Evolutionary conservation across 2,329 filamentous ascomycete species (phyloP).

Genomic region (Fonsecaea nubica): DNA sequence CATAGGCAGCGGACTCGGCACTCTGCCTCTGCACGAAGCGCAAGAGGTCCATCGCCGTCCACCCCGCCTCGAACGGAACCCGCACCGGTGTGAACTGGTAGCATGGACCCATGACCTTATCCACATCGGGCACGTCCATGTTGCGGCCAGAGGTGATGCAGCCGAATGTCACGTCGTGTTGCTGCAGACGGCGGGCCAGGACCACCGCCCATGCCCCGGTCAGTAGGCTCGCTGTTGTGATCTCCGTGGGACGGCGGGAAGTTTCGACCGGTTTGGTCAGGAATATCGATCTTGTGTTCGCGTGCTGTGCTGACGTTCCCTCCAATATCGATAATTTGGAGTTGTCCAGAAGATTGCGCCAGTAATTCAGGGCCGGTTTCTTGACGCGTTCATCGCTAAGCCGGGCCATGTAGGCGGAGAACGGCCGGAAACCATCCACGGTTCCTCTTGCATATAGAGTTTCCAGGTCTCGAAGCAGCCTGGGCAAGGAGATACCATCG

Average conservation of each 20-base stretch:
- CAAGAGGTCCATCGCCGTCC: constrained; percentile 62
- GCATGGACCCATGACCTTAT: constrained; percentile 68
- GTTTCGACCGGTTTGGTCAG: constrained; percentile 44
- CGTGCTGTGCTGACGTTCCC: not conserved
- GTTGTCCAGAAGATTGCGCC: constrained; percentile 64
- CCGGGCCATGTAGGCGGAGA: constrained; percentile 53
- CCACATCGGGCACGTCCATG: constrained; percentile 61
- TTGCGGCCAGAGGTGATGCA: constrained; percentile 71
- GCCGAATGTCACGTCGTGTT: constrained; percentile 68
- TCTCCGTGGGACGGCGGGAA: constrained; percentile 58
- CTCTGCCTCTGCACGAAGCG: constrained; percentile 61
- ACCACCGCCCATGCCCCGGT: constrained; percentile 71
- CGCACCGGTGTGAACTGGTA: constrained; percentile 72
- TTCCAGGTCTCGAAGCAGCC: constrained; percentile 67
- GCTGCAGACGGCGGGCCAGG: constrained; percentile 61
- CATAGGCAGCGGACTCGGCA: constrained; percentile 64
- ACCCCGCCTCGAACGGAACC: constrained; percentile 60
- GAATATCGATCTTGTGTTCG: constrained; percentile 15
- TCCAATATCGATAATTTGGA: constrained; percentile 14
- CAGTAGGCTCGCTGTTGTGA: constrained; percentile 69
- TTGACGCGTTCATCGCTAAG: constrained; percentile 56
- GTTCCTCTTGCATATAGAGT: constrained; percentile 56
- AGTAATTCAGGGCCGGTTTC: constrained; percentile 54
- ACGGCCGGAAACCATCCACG: constrained; percentile 51
- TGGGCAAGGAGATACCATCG: constrained; percentile 70